Percentiles rank a stretch among this genome's conserved stretches.
phyloP scores from a whole-genome alignment of 495 filamentous ascomycete genomes.

The Xylaria nigripes region DNA sequence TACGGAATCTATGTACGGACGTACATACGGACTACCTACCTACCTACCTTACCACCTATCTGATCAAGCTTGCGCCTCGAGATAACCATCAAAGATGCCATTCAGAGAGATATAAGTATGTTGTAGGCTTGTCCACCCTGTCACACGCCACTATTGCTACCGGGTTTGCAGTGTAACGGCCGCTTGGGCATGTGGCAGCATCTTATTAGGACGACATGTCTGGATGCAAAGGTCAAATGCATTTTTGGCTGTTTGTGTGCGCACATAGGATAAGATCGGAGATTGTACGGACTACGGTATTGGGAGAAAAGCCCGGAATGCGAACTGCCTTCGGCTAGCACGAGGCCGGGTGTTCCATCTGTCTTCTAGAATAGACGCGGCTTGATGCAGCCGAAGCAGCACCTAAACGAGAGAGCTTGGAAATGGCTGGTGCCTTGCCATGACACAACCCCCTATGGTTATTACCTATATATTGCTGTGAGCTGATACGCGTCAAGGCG shows the following conservation, averaged over 20 bases:
- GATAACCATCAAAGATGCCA: background rate
- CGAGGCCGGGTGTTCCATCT: slow-evolving; percentile 5
- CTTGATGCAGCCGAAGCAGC: background rate
- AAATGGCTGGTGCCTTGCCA: background rate
- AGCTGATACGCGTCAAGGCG: slow-evolving; percentile 4
- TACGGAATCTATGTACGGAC: background rate
- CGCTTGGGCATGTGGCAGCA: background rate
- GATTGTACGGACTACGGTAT: background rate
- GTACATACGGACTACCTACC: too few species aligned
- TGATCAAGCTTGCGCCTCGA: background rate
- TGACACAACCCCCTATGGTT: background rate
- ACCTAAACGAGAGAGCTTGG: background rate
- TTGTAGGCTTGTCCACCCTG: background rate
- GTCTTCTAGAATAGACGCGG: slow-evolving; percentile 9
- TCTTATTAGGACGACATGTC: background rate
- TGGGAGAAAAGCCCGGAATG: slow-evolving; percentile 4
- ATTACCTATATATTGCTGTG: background rate
- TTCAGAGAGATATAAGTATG: too few species aligned
- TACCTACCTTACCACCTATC: too few species aligned
- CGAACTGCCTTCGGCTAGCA: background rate
- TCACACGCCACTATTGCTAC: background rate
- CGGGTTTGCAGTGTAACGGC: background rate
- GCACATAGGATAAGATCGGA: background rate
- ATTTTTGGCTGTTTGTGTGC: background rate
- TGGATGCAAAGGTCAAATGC: background rate